Percentiles rank a stretch among this genome's conserved stretches.
Conservation (phyloP, 139 green algal genomes). For the Pleodorina starrii region DNA sequence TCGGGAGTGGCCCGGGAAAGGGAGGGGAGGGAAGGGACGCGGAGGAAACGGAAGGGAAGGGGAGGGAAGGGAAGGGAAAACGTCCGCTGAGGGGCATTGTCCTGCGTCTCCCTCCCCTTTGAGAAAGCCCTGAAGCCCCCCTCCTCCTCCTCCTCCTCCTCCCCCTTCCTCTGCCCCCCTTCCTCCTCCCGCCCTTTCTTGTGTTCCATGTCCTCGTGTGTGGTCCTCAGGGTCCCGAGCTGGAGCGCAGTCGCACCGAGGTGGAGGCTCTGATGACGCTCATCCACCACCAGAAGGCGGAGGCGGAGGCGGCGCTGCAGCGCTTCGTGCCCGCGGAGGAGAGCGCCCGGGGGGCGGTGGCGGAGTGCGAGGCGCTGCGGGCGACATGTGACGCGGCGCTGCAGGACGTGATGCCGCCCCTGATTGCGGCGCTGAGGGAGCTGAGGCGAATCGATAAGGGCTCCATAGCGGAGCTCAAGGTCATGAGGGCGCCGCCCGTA, state of each 20-base stretch:
- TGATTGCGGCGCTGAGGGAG: constrained; percentile 53
- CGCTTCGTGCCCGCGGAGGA: constrained; percentile 32
- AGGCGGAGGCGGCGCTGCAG: constrained; percentile 38
- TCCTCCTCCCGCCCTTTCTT: no score
- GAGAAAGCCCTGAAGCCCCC: no score
- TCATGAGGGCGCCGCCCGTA: constrained; percentile 58
- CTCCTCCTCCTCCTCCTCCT: no score
- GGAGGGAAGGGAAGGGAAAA: no score
- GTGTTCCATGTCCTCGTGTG: neutral
- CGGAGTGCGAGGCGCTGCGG: constrained; percentile 43
- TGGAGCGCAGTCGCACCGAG: constrained; percentile 39
- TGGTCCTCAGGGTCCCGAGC: constrained; percentile 14
- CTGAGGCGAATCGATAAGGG: constrained; percentile 62
- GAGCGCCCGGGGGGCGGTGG: constrained; percentile 23
- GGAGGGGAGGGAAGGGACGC: no score
- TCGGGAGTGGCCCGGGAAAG: no score
- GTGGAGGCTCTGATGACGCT: constrained; percentile 35
- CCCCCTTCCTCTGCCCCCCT: neutral
- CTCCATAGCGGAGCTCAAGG: constrained; percentile 73
- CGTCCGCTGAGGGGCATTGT: no score
- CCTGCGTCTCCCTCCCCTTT: no score
- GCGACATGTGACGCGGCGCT: constrained; percentile 38
- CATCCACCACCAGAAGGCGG: constrained; percentile 29
- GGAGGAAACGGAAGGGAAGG: no score
- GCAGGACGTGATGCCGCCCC: constrained; percentile 52